Conservation (phyloP, 139 green algal genomes). For the Asterochloris erici region DNA sequence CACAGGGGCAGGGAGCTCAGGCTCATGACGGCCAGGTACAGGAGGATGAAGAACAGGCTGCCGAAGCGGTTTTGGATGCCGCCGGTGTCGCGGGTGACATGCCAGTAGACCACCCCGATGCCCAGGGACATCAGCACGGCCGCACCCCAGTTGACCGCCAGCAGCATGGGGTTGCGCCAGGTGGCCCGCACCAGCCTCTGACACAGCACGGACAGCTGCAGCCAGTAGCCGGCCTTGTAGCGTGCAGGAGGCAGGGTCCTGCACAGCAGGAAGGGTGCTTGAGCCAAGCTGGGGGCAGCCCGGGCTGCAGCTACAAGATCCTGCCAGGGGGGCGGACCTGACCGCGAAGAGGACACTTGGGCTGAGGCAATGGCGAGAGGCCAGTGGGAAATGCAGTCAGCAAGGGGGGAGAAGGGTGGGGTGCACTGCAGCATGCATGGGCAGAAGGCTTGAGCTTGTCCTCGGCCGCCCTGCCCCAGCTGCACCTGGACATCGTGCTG, state of each 20-base stretch:
- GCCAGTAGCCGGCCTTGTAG: conserved; percentile 12
- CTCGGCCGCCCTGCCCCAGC: too few relatives aligned
- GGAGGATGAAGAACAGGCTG: conserved; percentile 60
- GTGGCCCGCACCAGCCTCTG: not conserved
- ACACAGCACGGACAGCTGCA: conserved; percentile 8
- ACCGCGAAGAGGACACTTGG: too few relatives aligned
- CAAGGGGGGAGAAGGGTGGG: too few relatives aligned
- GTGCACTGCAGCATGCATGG: too few relatives aligned
- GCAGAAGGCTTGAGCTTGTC: too few relatives aligned
- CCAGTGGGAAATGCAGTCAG: too few relatives aligned
- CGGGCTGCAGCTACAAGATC: too few relatives aligned
- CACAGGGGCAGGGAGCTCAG: conserved; percentile 63
- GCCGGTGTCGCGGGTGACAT: conserved; percentile 13
- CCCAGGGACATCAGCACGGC: conserved; percentile 15
- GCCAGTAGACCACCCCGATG: conserved; percentile 13
- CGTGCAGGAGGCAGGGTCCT: not conserved
- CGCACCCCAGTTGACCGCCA: conserved; percentile 17
- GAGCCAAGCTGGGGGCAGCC: too few relatives aligned
- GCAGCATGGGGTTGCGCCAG: conserved; percentile 11
- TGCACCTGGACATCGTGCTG: too few relatives aligned
- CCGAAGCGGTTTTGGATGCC: conserved; percentile 65
- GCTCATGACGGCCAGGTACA: conserved; percentile 61
- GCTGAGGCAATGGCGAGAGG: too few relatives aligned
- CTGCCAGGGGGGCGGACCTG: too few relatives aligned
- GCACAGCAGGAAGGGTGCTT: too few relatives aligned